Conservation (phyloP, 352 stramenopile species). For the Chrysophaeum taylorii region DNA sequence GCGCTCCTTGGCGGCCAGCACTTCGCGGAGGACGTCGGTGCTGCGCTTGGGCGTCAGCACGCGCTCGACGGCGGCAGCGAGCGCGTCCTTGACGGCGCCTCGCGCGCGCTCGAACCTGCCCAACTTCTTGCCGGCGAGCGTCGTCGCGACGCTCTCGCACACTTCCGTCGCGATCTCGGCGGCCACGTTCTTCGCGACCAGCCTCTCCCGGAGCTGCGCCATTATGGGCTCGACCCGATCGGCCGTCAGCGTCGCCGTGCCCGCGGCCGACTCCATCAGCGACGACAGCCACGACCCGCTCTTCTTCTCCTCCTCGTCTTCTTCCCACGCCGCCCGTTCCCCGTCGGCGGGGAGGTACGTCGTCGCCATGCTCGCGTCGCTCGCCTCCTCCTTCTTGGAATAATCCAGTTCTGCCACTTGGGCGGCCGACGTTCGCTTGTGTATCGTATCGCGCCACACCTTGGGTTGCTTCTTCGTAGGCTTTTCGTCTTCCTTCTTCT, state of each 20-base stretch:
- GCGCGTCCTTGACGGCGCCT: slow-evolving; percentile 82
- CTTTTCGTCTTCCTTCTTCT: slow-evolving; percentile 24
- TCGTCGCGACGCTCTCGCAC: slow-evolving; percentile 80
- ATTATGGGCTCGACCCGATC: slow-evolving; percentile 81
- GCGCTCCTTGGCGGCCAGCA: slow-evolving; percentile 37
- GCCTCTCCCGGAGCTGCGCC: slow-evolving; percentile 78
- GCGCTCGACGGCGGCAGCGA: slow-evolving; percentile 80
- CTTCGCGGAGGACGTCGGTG: slow-evolving; percentile 84
- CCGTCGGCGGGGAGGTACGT: slow-evolving; percentile 48
- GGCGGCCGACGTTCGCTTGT: not conserved
- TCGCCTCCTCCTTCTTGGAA: not conserved
- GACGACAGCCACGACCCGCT: slow-evolving; percentile 17
- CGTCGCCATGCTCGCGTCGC: not conserved
- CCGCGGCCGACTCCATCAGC: slow-evolving; percentile 36
- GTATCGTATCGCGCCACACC: slow-evolving; percentile 30
- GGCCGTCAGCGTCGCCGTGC: slow-evolving; percentile 72
- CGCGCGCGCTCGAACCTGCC: slow-evolving; percentile 69
- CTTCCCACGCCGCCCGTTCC: slow-evolving; percentile 44
- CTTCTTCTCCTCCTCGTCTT: slow-evolving; percentile 32
- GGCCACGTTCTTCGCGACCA: slow-evolving; percentile 95
- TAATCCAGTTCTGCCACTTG: not conserved
- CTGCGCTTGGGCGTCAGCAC: slow-evolving; percentile 78
- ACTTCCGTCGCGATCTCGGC: slow-evolving; percentile 85
- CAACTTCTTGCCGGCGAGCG: slow-evolving; percentile 84
- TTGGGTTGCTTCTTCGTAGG: slow-evolving; percentile 35